phyloP scores from a whole-genome alignment of 768 basidiomycete genomes.

The Collybia nuda region DNA sequence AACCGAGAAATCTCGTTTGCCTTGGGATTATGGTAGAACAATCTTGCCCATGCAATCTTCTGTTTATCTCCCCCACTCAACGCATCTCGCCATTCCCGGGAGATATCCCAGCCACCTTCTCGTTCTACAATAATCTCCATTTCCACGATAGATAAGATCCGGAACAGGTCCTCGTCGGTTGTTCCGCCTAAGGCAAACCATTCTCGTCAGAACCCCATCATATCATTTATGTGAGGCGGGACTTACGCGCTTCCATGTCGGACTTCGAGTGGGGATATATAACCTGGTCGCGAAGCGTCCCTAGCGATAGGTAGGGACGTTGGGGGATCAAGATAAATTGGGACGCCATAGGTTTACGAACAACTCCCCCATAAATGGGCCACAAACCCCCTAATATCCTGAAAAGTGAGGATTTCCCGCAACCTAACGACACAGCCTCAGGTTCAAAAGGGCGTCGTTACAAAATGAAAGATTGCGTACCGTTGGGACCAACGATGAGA shows the following conservation, averaged over 20 bases:
- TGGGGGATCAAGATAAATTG: conserved; percentile 96
- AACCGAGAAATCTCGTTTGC: conserved; percentile 34
- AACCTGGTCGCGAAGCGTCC: conserved; percentile 93
- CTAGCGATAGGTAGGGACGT: conserved; percentile 90
- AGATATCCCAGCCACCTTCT: conserved; percentile 93
- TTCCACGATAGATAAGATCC: conserved; percentile 74
- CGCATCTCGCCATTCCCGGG: conserved; percentile 92
- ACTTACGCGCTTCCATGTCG: conserved; percentile 78
- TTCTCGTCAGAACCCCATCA: not conserved
- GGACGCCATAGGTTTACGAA: conserved; percentile 84
- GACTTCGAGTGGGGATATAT: conserved; percentile 88
- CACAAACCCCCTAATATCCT: conserved; percentile 96
- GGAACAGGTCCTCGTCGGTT: conserved; percentile 72
- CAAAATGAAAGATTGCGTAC: conserved; percentile 29
- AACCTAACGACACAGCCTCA: conserved; percentile 41
- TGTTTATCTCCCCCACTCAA: conserved; percentile 96
- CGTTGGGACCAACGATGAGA: conserved; percentile 93
- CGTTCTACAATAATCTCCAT: conserved; percentile 87
- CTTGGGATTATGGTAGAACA: conserved; percentile 96
- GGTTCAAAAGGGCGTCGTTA: not conserved
- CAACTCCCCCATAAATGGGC: conserved; percentile 81
- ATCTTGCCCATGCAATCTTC: conserved; percentile 93
- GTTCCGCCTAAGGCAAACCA: conserved; percentile 49
- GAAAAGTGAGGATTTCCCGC: conserved; percentile 90
- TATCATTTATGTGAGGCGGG: not conserved